Percentiles rank a stretch among this genome's conserved stretches.
Evolutionary conservation across 306 rosid genomes (phyloP).

Genomic region (Cicer judaicum): DNA sequence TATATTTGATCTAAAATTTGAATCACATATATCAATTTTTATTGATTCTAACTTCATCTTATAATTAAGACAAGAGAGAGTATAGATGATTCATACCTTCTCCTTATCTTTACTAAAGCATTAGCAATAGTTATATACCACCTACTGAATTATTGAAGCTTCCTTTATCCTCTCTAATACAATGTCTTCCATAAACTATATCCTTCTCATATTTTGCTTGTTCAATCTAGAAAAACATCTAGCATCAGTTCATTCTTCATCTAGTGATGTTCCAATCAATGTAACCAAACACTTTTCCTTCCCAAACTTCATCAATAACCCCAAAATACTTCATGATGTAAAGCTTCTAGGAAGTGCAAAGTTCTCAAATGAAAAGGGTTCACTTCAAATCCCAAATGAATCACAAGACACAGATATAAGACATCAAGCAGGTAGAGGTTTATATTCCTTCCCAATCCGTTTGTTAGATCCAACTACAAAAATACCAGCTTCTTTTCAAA

Average conservation of each 20-base stretch:
- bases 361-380: slow-evolving; percentile 54
- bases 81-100: slow-evolving; percentile 28
- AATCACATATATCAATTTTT: no score
- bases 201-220: slow-evolving; percentile 34
- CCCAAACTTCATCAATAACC: slow-evolving; percentile 46
- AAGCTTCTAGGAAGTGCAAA: slow-evolving; percentile 77
- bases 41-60: no score
- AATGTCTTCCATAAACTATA: slow-evolving; percentile 51
- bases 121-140: background rate
- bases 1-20: no score
- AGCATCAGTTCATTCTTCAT: slow-evolving; percentile 42
- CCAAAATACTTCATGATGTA: slow-evolving; percentile 58
- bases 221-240: slow-evolving; percentile 5
- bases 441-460: slow-evolving; percentile 70
- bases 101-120: slow-evolving; percentile 13
- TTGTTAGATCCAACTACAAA: slow-evolving; percentile 61
- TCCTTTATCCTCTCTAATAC: background rate
- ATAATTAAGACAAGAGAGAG: no score
- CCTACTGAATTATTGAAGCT: slow-evolving; percentile 25
- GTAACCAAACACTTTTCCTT: slow-evolving; percentile 67
- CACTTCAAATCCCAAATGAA: slow-evolving; percentile 69
- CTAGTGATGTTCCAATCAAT: slow-evolving; percentile 52
- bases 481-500: slow-evolving; percentile 73
- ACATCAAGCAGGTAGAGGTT: slow-evolving; percentile 74
- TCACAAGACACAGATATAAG: slow-evolving; percentile 55